Evolutionary conservation across 352 stramenopile genomes (phyloP), one percentile per base, ranked within the genome.

Genomic region (Thalassiosira exigua): DNA sequence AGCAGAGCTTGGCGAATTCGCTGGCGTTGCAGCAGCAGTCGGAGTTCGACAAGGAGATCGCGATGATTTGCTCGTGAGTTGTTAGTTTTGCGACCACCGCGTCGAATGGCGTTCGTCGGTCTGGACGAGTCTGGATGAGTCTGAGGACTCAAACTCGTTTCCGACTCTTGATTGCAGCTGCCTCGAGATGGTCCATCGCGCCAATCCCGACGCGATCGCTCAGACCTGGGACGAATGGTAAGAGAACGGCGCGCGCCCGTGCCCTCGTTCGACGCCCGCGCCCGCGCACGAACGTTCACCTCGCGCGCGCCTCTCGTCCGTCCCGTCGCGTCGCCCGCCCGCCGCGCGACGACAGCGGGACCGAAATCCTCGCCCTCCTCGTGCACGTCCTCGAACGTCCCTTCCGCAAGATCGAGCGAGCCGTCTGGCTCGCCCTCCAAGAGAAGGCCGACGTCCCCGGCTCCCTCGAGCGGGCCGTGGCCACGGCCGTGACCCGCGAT

Each of bases 171-270:
- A 44, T 41, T 60, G 22, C 33, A 77, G 64, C n/a, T 85, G 77
- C 61, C 73, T 88, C 19, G 81, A 88, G 36, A 86, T 86, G 77
- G 73, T 86, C 29, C 81, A 88, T 74, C 54, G 81, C 58, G 77
- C 81, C n/a, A 80, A 77, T 66, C 77, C 77, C 11, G 75, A 84
- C 72, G 80, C 75, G 14, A 84, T 87, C 66, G 80, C 80, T 32
- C 69, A 83, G 61, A 87, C 80, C 14, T 86, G 81, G 76, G 69
- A 85, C 59, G 76, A 84, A 57, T 79, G 56, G 57, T 69, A 50
- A 72, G 64, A 42, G 24, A 0, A 39, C 17, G 21, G 24, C n/a
- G n/a, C n/a, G n/a, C n/a, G n/a, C n/a, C n/a, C n/a, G n/a, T 44
- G 36, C 36, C 36, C 7, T 44, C 36, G 36, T 44, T 44, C 7